Conservation (phyloP, 192 early-diverging fungal species). For the Coemansia sp. region DNA sequence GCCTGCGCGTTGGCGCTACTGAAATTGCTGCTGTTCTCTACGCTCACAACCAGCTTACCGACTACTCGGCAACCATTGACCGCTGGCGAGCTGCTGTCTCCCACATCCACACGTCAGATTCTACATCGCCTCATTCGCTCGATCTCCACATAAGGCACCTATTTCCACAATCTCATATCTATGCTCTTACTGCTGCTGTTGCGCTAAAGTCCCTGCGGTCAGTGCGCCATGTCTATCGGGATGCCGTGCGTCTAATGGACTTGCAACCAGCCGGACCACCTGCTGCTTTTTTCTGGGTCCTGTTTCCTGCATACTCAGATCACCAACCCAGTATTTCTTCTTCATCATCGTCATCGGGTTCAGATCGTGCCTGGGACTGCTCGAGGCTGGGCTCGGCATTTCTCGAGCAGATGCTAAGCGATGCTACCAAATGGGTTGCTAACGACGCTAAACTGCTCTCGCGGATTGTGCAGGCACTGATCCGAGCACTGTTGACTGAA, state of each 20-base stretch:
- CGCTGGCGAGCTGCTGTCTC: slow-evolving; percentile 15
- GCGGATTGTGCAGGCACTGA: slow-evolving; percentile 14
- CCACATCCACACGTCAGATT: background rate
- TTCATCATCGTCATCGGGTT: background rate
- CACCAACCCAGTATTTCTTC: too few species aligned
- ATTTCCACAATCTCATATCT: slow-evolving; percentile 35
- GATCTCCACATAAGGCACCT: background rate
- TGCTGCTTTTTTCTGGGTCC: slow-evolving; percentile 12
- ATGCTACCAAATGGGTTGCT: background rate
- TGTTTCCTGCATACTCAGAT: slow-evolving; percentile 1
- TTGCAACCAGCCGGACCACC: background rate
- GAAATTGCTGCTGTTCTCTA: slow-evolving; percentile 23
- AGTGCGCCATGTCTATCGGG: slow-evolving; percentile 23
- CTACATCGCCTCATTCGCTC: background rate
- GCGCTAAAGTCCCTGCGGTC: slow-evolving; percentile 13
- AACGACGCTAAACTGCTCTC: background rate
- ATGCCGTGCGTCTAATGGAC: slow-evolving; percentile 6
- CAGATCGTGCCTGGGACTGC: slow-evolving; percentile 23
- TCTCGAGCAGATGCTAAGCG: slow-evolving; percentile 12
- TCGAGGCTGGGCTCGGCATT: slow-evolving; percentile 26
- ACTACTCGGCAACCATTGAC: slow-evolving; percentile 11
- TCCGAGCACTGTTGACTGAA: slow-evolving; percentile 36
- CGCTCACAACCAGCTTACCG: slow-evolving; percentile 8
- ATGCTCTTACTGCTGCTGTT: slow-evolving; percentile 31
- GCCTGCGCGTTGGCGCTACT: slow-evolving; percentile 35